Evolutionary conservation across 306 rosid species (phyloP), one percentile per base, ranked within the genome.

Genomic region (Inga laurina): DNA sequence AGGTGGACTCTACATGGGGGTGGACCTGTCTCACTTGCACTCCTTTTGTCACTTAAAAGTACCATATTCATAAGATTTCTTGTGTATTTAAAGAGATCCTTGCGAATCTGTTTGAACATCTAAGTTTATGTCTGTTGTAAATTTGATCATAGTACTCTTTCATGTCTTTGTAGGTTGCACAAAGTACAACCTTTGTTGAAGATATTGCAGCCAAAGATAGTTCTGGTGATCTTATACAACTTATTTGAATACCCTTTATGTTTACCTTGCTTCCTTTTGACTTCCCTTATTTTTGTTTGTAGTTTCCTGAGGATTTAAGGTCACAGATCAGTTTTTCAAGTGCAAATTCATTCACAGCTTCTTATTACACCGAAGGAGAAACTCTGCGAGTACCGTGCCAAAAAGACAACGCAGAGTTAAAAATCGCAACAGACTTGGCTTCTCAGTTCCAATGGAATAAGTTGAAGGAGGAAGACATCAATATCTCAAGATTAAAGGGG

Each of bases 241-340:
- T 81, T 37, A 22, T 39, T 81, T 49, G 19, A 2, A 34, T 10
- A 46, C 66, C 11, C 51, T 76, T 41, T 18, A 30, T 24, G 30
- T 43, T 72, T 18, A n/a, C 34, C 66, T 59, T 59, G 10, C 66
- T 59, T 67, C 69, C 12, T 0, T 46, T 64, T 45, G 12, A 62
- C 64, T 46, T 75, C 34, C 77, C 34, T 73, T 85, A 30, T 85
- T 39, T 75, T 27, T 46, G 4, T 7, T 2, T 86, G 78, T 64
- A 95, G 96, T 85, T 90, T 46, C 97, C 96, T 8, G 83, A 90
- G 79, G 92, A 89, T 75, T 84, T 93, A 81, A 87, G 71, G 83
- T 65, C 61, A 78, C 86, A 34, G 15, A 76, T 76, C 57, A 82
- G 66, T 69, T 80, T 87, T 81, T 68, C 90, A 81, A 77, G 76